Conservation (phyloP, 176 grass and related monocot species). For the Urochloa ruziziensis region DNA sequence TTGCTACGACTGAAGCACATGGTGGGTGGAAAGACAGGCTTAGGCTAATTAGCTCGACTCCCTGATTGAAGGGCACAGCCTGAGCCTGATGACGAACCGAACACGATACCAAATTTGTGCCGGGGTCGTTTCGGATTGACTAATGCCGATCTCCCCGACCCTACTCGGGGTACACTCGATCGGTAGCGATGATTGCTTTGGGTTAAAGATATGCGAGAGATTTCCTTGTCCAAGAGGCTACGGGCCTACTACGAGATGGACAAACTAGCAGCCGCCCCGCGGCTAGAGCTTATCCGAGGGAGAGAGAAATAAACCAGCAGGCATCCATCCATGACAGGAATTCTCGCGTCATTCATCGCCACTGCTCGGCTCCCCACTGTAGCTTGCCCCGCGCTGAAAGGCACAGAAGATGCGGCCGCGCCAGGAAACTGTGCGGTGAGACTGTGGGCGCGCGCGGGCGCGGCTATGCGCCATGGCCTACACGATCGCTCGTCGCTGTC, state of each 20-base stretch:
- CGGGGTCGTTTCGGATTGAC: constrained; percentile 5
- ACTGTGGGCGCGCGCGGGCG: no score
- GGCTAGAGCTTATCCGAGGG: background rate
- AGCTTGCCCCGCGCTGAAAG: constrained; percentile 7
- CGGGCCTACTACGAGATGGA: constrained; percentile 27
- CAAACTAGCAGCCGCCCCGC: background rate
- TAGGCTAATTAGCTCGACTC: no score
- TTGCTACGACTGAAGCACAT: no score
- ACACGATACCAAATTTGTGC: background rate
- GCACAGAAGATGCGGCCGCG: background rate
- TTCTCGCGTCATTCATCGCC: background rate
- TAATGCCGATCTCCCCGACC: background rate
- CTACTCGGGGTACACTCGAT: background rate
- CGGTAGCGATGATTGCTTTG: background rate
- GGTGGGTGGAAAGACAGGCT: no score
- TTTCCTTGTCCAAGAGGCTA: background rate
- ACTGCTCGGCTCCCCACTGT: background rate
- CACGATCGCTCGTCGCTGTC: background rate
- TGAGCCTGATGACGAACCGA: background rate
- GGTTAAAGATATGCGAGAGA: background rate
- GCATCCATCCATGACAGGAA: background rate
- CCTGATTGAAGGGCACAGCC: background rate
- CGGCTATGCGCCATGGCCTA: background rate
- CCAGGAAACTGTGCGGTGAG: background rate
- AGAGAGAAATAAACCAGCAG: background rate